A percentile compares a stretch with the other conserved stretches of the same genome.
These are phyloP conservation scores for Trypanosoma rangeli DNA, from an alignment of 208 protist genomes.

Conservation along the genomic window DNA sequence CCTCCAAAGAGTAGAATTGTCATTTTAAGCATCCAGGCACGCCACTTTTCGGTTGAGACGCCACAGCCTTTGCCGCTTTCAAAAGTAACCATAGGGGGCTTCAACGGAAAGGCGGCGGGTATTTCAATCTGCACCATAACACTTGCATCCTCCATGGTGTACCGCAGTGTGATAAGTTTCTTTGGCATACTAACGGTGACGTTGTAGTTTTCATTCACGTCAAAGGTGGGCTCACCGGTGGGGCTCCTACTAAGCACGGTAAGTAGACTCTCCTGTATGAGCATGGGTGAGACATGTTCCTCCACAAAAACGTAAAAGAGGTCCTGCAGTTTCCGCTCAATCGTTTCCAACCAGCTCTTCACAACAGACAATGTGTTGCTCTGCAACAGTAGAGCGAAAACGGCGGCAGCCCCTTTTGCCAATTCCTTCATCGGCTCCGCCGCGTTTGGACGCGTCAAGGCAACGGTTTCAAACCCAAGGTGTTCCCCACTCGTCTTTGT, in stretches of 20 bases:
- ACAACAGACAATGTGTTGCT: slow-evolving; percentile 53
- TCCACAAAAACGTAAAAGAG: slow-evolving; percentile 69
- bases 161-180: slow-evolving; percentile 60
- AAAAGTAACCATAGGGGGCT: slow-evolving; percentile 48
- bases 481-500: slow-evolving; percentile 16
- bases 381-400: slow-evolving; percentile 72
- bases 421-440: slow-evolving; percentile 63
- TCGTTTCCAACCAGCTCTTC: slow-evolving; percentile 79
- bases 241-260: slow-evolving; percentile 68
- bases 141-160: slow-evolving; percentile 85
- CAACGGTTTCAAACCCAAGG: slow-evolving; percentile 51
- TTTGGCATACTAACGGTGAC: slow-evolving; percentile 62
- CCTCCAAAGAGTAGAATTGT: slow-evolving; percentile 82
- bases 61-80: slow-evolving; percentile 65
- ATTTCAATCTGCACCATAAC: slow-evolving; percentile 72
- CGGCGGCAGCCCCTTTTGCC: slow-evolving; percentile 71
- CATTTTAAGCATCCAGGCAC: slow-evolving; percentile 90
- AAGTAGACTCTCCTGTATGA: slow-evolving; percentile 80
- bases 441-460: slow-evolving; percentile 54
- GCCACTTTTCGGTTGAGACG: slow-evolving; percentile 78
- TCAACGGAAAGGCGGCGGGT: slow-evolving; percentile 72
- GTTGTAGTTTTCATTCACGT: slow-evolving; percentile 56
- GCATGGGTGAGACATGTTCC: slow-evolving; percentile 59
- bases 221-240: slow-evolving; percentile 63
- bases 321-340: slow-evolving; percentile 70